Base-by-base conservation (phyloP, 2,329 filamentous ascomycete genomes). In the Metarhizium brunneum region DNA sequence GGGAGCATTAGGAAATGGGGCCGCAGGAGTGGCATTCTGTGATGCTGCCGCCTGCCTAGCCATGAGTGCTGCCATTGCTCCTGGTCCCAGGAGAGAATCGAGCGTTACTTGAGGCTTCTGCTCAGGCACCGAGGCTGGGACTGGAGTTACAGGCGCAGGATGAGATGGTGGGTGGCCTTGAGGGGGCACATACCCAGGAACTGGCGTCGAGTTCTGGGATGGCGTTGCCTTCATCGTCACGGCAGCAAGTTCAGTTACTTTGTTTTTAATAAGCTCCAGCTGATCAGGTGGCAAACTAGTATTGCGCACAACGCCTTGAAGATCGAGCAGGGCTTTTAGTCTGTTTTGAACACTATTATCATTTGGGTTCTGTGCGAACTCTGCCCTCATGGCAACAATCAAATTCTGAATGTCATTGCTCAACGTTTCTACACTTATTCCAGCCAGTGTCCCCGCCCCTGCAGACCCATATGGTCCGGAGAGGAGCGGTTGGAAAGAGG, bases 401-500 rank as follows among this genome's bases (percentile, higher is more conserved):
- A 96, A 78, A 66, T 82, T 84, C 65, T 88, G 84, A 69, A 96
- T 86, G 73, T 96, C 91, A 75, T 81, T 82, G 73, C 89, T 90
- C 70, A 97, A 79, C 66, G 84, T 82, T 66, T 88, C 86, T 76
- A 88, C 76, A 73, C 83, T 84, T 74, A 80, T 77, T 62, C 77
- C 78, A 67, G 70, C 67, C 61, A 71, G 70, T 55, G 68, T 64
- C 63, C 68, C 65, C 59, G 57, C 55, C 49, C 56, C 62, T 50
- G 53, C 53, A 43, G 59, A 58, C 57, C 69, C 68, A 65, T 72
- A 73, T 55, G 68, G 67, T 65, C 71, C 70, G 47, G 71, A 61
- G 54, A 68, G 66, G 40, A 73, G 73, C 54, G 70, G 71, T 59
- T 72, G 76, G 61, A 75, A 78, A 43, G 72, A 69, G 56, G 69